Conservation (phyloP, 179 eudicot genomes). For the Drosera spatulata region DNA sequence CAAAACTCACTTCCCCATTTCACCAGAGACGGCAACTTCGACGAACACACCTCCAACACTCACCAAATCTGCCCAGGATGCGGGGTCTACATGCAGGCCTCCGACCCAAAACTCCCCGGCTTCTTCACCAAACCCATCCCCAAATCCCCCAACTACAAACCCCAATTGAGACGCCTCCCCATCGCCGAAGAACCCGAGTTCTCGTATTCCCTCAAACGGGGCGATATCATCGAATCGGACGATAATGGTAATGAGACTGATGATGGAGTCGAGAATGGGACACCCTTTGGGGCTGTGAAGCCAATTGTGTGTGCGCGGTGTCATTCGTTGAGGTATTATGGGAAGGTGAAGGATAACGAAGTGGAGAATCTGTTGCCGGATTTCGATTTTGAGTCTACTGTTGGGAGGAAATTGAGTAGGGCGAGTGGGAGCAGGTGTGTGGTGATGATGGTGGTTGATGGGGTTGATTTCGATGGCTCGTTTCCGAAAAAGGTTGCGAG, state of each 20-base stretch:
- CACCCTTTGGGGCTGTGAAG: constrained; percentile 23
- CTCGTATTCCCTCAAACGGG: constrained; percentile 50
- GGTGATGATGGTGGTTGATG: constrained; percentile 81
- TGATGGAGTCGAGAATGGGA: not conserved
- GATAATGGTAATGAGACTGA: too few relatives aligned
- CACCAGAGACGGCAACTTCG: constrained; percentile 75
- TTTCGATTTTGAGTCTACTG: constrained; percentile 86
- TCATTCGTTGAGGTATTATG: constrained; percentile 71
- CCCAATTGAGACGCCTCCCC: constrained; percentile 21
- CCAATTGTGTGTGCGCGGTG: constrained; percentile 80
- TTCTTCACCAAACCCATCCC: constrained; percentile 40
- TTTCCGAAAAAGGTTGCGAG: constrained; percentile 72
- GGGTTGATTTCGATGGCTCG: constrained; percentile 83
- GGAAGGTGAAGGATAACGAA: constrained; percentile 57
- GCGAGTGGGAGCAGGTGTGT: constrained; percentile 63
- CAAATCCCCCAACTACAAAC: constrained; percentile 47
- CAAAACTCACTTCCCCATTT: constrained; percentile 19
- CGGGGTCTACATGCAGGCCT: constrained; percentile 80
- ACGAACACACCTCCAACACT: constrained; percentile 30
- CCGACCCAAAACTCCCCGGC: constrained; percentile 57
- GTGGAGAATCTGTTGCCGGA: constrained; percentile 81
- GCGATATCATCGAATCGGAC: constrained; percentile 27
- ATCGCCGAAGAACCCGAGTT: constrained; percentile 50
- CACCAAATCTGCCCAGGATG: constrained; percentile 73
- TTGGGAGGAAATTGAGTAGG: constrained; percentile 71